Evolutionary conservation across 1,139 yeast species (phyloP), one percentile per base, ranked within the genome.

Genomic region (Suhomyces bolitotheri): DNA sequence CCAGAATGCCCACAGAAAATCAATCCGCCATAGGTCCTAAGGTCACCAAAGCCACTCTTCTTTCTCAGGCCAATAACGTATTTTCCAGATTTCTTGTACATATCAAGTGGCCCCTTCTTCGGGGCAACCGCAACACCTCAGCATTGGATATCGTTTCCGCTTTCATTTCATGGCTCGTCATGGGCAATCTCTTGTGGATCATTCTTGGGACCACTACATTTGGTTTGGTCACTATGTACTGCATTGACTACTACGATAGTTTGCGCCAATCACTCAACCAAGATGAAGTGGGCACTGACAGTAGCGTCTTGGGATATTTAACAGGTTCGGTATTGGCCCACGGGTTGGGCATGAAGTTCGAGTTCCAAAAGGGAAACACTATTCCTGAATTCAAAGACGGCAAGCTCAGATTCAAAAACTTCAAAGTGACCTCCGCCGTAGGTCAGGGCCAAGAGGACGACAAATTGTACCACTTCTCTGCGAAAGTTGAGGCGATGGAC

Each of bases 171-270:
- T 74, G 79, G 77, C 44, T 74, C 28, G 71, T 76, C 10, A 62
- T 76, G 68, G 79, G 80, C 3, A 74, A 75, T 46, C 52, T 75
- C 5, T 49, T 77, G 14, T 80, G 85, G 85, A 56, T 80, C n/a
- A 56, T 78, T 0, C 53, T 79, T 29, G 84, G 85, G 3, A 80
- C 86, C 2, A 80, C 86, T 1, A 80, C 85, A 0, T 79, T 80
- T 50, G 78, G 78, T 2, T 69, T 82, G 22, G 64, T 73, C 20
- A 51, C 74, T 5, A 62, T 79, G 57, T 71, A 76, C 45, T 69
- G 75, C 0, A 52, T 76, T n/a, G 64, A 68, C 40, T 60, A 69
- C 15, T 58, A 63, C 38, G 72, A 67, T 34, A 58, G 58, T 30
- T 40, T 64, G n/a, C 49, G 57, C 49, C 50, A 50, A 16, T 48